phyloP scores from a whole-genome alignment of 352 stramenopile species.

The Blastocystis sp. region DNA sequence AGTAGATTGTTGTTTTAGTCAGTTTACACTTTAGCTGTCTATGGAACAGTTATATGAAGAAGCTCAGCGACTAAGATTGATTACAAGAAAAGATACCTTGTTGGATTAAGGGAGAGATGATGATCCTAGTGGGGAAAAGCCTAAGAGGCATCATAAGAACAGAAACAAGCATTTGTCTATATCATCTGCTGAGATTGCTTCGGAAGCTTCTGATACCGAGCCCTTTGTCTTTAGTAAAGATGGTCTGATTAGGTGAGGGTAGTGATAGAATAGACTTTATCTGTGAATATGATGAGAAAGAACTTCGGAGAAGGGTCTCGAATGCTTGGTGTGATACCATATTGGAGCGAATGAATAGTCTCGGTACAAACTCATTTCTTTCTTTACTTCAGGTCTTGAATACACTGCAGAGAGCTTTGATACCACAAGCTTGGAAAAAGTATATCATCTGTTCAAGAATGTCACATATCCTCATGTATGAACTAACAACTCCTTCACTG shows the following conservation, averaged over 20 bases:
- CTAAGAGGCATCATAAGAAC: neutral
- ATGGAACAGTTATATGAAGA: conserved; percentile 33
- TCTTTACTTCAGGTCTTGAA: conserved; percentile 16
- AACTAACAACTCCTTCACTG: neutral
- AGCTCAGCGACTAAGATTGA: neutral
- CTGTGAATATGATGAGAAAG: neutral
- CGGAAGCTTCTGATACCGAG: neutral
- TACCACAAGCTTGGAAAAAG: neutral
- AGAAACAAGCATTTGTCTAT: neutral
- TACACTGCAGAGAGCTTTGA: neutral
- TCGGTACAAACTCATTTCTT: neutral
- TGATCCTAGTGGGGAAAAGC: neutral
- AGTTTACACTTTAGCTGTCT: neutral
- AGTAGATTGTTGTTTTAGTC: neutral
- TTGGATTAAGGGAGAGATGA: neutral
- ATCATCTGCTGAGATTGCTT: neutral
- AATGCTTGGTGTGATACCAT: conserved; percentile 22
- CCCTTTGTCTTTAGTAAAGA: neutral
- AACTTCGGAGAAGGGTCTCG: neutral
- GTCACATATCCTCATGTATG: conserved; percentile 9
- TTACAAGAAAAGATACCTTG: neutral
- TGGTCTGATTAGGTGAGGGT: neutral
- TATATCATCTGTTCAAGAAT: conserved; percentile 6
- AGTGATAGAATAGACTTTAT: neutral
- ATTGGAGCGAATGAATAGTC: neutral